Percentiles rank a stretch among this genome's conserved stretches.
Conservation (phyloP, 345 rosid genomes). For the Triadica sebifera region DNA sequence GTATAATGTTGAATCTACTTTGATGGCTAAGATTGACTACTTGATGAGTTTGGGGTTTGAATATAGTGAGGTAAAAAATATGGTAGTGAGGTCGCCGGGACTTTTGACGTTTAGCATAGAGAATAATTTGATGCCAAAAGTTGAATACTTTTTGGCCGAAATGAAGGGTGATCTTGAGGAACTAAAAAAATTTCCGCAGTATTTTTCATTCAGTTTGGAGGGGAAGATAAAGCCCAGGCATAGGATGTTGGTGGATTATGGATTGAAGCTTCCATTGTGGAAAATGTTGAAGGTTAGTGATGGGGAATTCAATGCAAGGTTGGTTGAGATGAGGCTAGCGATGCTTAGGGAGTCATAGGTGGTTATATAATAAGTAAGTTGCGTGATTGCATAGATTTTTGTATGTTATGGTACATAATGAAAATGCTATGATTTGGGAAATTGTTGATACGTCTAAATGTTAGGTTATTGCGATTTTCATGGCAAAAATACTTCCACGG, state of each 20-base stretch:
- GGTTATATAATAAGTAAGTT: constrained; percentile 7
- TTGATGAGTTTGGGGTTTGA: constrained; percentile 51
- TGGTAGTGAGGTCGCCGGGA: constrained; percentile 79
- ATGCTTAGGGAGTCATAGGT: constrained; percentile 27
- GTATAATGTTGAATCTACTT: constrained; percentile 54
- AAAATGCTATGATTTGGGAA: background rate
- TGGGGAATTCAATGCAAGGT: constrained; percentile 58
- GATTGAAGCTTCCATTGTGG: constrained; percentile 54
- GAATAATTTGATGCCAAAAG: constrained; percentile 68
- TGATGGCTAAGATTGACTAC: constrained; percentile 55
- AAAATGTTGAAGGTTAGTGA: constrained; percentile 80
- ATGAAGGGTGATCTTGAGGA: constrained; percentile 66
- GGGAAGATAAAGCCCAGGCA: constrained; percentile 80
- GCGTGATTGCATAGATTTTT: background rate
- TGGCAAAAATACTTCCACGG: too few relatives aligned
- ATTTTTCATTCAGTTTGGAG: constrained; percentile 82
- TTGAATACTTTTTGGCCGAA: constrained; percentile 51
- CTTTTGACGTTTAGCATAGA: constrained; percentile 65
- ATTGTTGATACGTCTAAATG: background rate
- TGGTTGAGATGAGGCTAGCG: constrained; percentile 57
- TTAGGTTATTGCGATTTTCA: background rate
- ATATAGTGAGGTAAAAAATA: constrained; percentile 49
- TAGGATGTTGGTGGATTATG: constrained; percentile 53
- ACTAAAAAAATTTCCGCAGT: constrained; percentile 78
- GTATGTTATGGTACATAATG: background rate